A percentile compares a stretch with the other conserved stretches of the same genome.
Evolutionary conservation across 345 rosid species (phyloP).

Genomic region (Eucalyptus albens): DNA sequence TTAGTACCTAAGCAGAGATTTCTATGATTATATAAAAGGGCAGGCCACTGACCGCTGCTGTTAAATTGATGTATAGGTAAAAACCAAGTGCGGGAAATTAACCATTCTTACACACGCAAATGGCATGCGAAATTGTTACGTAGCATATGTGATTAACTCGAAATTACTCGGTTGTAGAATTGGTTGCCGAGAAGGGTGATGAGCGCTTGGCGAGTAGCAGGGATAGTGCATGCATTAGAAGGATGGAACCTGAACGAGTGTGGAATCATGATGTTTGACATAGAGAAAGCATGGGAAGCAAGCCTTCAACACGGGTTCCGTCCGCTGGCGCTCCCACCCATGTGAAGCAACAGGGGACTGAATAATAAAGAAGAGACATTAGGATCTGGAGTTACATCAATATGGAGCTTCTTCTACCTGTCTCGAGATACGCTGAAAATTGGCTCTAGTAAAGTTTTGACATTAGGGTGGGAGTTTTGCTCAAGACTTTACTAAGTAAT

Average conservation of each 20-base stretch:
- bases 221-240: slow-evolving; percentile 44
- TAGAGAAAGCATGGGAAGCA: slow-evolving; percentile 35
- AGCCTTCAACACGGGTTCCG: slow-evolving; percentile 38
- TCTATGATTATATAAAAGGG: neutral
- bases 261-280: slow-evolving; percentile 8
- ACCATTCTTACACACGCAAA: neutral
- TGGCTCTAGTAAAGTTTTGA: too few species aligned
- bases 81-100: neutral
- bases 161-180: slow-evolving; percentile 12
- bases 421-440: neutral
- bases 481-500: neutral
- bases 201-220: slow-evolving; percentile 51
- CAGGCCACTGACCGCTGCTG: neutral
- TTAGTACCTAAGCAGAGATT: neutral
- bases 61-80: neutral
- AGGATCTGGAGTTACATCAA: neutral
- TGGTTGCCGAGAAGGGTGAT: slow-evolving; percentile 48
- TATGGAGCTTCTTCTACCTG: neutral
- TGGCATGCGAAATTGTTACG: neutral
- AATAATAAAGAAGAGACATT: neutral
- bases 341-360: neutral
- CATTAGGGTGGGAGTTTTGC: neutral
- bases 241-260: slow-evolving; percentile 43
- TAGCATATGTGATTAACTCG: neutral
- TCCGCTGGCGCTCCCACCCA: slow-evolving; percentile 5